Conservation (phyloP, 768 basidiomycete species). For the Chalciporus pseudorubinellus region DNA sequence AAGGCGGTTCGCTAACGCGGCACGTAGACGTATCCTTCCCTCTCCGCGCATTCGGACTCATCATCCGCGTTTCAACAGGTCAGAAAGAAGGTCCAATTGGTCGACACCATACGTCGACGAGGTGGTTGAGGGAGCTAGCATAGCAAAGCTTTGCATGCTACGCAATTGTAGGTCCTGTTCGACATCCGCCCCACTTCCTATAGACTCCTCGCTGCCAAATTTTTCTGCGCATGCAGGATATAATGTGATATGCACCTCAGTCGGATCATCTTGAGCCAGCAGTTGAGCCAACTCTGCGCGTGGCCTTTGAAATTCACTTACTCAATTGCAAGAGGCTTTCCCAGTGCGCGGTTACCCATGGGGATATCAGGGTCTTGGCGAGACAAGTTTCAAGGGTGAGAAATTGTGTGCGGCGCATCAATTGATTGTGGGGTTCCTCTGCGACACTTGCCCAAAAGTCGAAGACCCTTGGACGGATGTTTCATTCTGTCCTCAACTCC, state of each 20-base stretch:
- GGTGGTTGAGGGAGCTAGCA: constrained; percentile 46
- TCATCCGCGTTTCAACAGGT: constrained; percentile 49
- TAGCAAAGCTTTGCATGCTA: constrained; percentile 4
- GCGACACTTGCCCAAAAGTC: constrained; percentile 8
- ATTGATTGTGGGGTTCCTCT: constrained; percentile 11
- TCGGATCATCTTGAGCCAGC: constrained; percentile 14
- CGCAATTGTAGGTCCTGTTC: constrained; percentile 4
- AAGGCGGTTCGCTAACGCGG: constrained; percentile 76
- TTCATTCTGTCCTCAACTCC: constrained; percentile 1
- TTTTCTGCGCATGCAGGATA: constrained; percentile 1
- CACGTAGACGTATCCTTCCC: constrained; percentile 31
- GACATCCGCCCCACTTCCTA: constrained; percentile 4
- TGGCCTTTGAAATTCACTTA: constrained; percentile 5
- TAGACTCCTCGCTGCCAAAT: constrained; percentile 1
- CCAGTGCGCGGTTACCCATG: constrained; percentile 16
- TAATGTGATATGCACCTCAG: constrained; percentile 3
- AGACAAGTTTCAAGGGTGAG: constrained; percentile 7
- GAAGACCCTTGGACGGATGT: constrained; percentile 13
- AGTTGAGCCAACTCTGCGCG: background rate
- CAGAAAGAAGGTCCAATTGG: constrained; percentile 77
- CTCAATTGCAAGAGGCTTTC: constrained; percentile 7
- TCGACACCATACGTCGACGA: constrained; percentile 72
- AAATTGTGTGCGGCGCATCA: constrained; percentile 5
- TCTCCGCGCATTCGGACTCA: constrained; percentile 12
- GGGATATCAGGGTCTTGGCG: background rate